Evolutionary conservation across 164 flowering plant genomes (phyloP).

Genomic region (Tinospora cordifolia): DNA sequence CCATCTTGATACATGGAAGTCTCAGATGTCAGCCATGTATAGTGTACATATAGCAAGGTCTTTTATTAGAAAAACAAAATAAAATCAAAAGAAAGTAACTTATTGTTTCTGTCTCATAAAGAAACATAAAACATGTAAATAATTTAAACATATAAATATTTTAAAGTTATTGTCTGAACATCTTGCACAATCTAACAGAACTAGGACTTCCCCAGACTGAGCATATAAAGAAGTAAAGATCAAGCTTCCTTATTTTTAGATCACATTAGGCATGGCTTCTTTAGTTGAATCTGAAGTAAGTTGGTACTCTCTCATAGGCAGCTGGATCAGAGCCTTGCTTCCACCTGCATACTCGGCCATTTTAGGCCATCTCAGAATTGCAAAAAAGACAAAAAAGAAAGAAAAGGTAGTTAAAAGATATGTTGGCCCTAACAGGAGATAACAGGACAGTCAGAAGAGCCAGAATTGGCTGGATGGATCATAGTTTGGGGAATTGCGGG

Average conservation of each 20-base stretch:
- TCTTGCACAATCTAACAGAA: constrained; percentile 5
- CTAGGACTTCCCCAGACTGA: neutral
- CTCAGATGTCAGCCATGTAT: too few relatives aligned
- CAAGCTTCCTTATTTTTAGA: neutral
- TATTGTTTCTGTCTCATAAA: neutral
- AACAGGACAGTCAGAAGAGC: constrained; percentile 17
- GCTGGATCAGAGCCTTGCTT: constrained; percentile 21
- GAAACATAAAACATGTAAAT: neutral
- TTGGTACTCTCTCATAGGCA: constrained; percentile 14
- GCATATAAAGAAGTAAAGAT: neutral
- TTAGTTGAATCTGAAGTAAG: neutral
- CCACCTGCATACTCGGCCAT: constrained; percentile 18
- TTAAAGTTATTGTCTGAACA: neutral
- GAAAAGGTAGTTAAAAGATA: constrained; percentile 12
- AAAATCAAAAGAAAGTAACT: too few relatives aligned
- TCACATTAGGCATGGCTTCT: neutral
- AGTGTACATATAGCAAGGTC: too few relatives aligned
- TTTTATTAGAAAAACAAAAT: too few relatives aligned
- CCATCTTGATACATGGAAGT: neutral
- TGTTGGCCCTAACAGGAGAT: constrained; percentile 17
- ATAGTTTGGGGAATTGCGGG: constrained; percentile 20
- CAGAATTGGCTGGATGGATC: constrained; percentile 40
- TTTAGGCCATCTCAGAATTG: constrained; percentile 2
- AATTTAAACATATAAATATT: neutral
- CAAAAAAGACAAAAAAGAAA: constrained; percentile 9